phyloP scores from a whole-genome alignment of 805 yeast genomes.

The Metschnikowia corniflorae region DNA sequence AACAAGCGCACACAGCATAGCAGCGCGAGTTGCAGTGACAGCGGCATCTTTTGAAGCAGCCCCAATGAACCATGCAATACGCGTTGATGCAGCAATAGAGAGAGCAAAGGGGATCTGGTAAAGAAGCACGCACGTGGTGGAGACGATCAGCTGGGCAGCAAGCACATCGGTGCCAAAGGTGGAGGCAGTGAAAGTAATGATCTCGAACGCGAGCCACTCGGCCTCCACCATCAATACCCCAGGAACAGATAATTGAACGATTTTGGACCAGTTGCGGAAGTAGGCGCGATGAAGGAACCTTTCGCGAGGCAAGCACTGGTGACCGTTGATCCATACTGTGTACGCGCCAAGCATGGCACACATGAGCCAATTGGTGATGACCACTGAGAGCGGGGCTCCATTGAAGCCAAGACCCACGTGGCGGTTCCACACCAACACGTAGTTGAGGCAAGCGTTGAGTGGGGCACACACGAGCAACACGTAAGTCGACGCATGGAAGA shows the following conservation, averaged over 20 bases:
- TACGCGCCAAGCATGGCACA: slow-evolving; percentile 41
- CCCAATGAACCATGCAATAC: slow-evolving; percentile 56
- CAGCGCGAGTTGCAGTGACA: slow-evolving; percentile 33
- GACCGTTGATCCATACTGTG: slow-evolving; percentile 45
- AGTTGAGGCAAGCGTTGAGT: slow-evolving; percentile 46
- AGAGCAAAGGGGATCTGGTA: slow-evolving; percentile 59
- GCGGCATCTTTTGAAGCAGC: slow-evolving; percentile 39
- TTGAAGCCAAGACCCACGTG: slow-evolving; percentile 48
- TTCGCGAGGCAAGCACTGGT: slow-evolving; percentile 45
- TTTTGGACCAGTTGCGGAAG: slow-evolving; percentile 44
- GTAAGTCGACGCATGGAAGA: slow-evolving; percentile 53
- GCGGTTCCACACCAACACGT: slow-evolving; percentile 36
- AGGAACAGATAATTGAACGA: slow-evolving; percentile 47
- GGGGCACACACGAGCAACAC: slow-evolving; percentile 54
- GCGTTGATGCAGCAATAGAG: slow-evolving; percentile 55
- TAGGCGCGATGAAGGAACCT: slow-evolving; percentile 40
- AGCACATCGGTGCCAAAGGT: slow-evolving; percentile 50
- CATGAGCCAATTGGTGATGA: slow-evolving; percentile 56
- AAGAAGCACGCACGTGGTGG: slow-evolving; percentile 41
- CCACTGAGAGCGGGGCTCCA: slow-evolving; percentile 60
- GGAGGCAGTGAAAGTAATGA: slow-evolving; percentile 52
- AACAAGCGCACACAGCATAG: slow-evolving; percentile 34
- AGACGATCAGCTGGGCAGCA: slow-evolving; percentile 50
- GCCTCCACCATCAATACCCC: slow-evolving; percentile 59
- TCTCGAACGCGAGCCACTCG: slow-evolving; percentile 57